Conservation (phyloP, 192 early-diverging fungal species). For the Linnemannia elongata region DNA sequence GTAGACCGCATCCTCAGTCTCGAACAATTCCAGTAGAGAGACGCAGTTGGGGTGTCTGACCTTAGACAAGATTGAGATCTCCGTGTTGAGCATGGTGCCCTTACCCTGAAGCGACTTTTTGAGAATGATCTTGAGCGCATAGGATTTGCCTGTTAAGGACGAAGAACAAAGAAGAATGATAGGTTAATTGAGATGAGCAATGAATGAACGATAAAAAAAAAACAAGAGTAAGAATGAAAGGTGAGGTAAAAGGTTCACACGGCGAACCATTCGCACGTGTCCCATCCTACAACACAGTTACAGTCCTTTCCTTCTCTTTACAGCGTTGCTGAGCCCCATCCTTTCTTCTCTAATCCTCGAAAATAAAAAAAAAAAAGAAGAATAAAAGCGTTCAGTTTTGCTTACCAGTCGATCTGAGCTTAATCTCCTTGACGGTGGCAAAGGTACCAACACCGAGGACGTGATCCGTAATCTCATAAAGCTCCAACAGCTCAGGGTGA, state of each 20-base stretch:
- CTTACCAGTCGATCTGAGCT: conserved; percentile 60
- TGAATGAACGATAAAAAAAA: background rate
- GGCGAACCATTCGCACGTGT: background rate
- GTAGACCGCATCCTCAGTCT: conserved; percentile 76
- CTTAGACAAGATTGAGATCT: conserved; percentile 83
- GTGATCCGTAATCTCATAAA: conserved; percentile 59
- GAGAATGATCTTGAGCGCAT: conserved; percentile 81
- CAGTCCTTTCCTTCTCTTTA: background rate
- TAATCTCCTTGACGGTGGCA: conserved; percentile 75
- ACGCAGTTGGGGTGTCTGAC: conserved; percentile 89
- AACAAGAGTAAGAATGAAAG: background rate
- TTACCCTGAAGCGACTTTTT: conserved; percentile 71
- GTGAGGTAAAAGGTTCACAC: background rate
- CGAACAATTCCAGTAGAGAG: conserved; percentile 75
- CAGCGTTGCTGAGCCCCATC: background rate
- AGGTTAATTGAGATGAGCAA: background rate
- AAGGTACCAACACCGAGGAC: conserved; percentile 62
- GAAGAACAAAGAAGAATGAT: background rate
- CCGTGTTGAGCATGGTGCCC: conserved; percentile 65
- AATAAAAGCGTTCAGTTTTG: too few relatives aligned
- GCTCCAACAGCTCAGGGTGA: conserved; percentile 51
- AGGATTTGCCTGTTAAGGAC: conserved; percentile 45
- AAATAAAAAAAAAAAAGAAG: too few relatives aligned
- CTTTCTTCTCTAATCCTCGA: background rate
- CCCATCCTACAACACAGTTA: background rate